Base-by-base conservation (phyloP, 2,329 filamentous ascomycete genomes). In the Spiromastix sp. region DNA sequence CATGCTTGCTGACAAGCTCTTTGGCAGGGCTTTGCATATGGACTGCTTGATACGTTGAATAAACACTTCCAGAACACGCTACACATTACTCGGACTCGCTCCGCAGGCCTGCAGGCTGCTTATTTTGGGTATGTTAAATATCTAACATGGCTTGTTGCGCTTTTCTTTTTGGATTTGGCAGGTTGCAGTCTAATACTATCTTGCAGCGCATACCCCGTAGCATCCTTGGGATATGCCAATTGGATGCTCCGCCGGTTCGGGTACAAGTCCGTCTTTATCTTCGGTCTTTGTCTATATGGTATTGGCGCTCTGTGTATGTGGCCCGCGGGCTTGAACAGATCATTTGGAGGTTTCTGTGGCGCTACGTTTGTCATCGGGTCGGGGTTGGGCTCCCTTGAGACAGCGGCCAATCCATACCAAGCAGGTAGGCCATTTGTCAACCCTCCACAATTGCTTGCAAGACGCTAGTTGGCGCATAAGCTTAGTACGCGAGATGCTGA, bases 291-390 rank as follows among this genome's bases (percentile, higher is more conserved):
- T 38, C 68, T 85, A 29, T 84, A 85, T 55, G 77, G 79, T 2
- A 67, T 75, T 4, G 81, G 80, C 2, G 84, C 81, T 22, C 74
- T 89, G 43, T 85, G 86, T 61, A 87, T 89, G 61, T 91, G 83
- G 84, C 84, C 84, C 0, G 81, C 79, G 2, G 81, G 79, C 5
- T 74, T 87, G 7, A 71, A 85, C 40, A 70, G 71, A 29, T 81
- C 75, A 11, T 87, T 86, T 49, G 74, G 69, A 17, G 83, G 81
- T 6, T 87, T 86, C 60, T 85, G 80, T 48, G 73, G 71, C 22
- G 71, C 59, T 34, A 67, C 83, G 46, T 84, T 86, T 56, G 72
- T 86, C 42, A 79, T 85, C 39, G 82, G 81, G 19, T 78, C 77
- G 38, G 81, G 81, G 4, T 67, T 86, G 1, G 77, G 77, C 1